Percentiles rank a stretch among this genome's conserved stretches.
Conservation (phyloP, 805 yeast species). For the Starmerella geochares region DNA sequence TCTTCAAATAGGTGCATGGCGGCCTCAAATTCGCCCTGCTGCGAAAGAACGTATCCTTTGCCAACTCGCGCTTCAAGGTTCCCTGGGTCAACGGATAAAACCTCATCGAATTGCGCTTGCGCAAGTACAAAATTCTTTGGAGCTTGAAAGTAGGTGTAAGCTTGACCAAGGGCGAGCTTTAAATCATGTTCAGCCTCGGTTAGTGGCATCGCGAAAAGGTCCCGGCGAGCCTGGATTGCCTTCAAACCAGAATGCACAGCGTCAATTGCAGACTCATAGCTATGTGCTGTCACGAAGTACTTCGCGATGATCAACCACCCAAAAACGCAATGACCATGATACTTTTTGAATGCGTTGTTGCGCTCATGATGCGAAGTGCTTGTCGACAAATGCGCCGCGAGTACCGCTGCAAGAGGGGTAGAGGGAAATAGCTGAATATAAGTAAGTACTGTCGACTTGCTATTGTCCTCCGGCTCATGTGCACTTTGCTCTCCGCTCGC, state of each 20-base stretch:
- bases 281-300: constrained; percentile 49
- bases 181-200: constrained; percentile 48
- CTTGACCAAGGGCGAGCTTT: constrained; percentile 56
- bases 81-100: constrained; percentile 39
- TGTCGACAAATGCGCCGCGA: background rate
- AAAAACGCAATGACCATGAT: constrained; percentile 36
- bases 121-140: constrained; percentile 82
- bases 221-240: constrained; percentile 35
- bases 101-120: constrained; percentile 52
- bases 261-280: constrained; percentile 53
- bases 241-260: constrained; percentile 52
- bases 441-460: too few species aligned
- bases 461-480: too few species aligned
- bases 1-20: constrained; percentile 47
- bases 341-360: background rate
- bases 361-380: background rate
- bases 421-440: constrained; percentile 1
- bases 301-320: constrained; percentile 57
- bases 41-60: constrained; percentile 65
- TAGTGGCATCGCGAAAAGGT: constrained; percentile 41
- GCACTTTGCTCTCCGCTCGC: too few species aligned
- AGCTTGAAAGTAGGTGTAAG: constrained; percentile 76
- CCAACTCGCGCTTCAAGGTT: constrained; percentile 65
- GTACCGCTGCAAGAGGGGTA: background rate
- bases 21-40: constrained; percentile 45